A percentile compares a stretch with the other conserved stretches of the same genome.
phyloP scores from a whole-genome alignment of 2,329 filamentous ascomycete genomes.

The Nakataea oryzae region DNA sequence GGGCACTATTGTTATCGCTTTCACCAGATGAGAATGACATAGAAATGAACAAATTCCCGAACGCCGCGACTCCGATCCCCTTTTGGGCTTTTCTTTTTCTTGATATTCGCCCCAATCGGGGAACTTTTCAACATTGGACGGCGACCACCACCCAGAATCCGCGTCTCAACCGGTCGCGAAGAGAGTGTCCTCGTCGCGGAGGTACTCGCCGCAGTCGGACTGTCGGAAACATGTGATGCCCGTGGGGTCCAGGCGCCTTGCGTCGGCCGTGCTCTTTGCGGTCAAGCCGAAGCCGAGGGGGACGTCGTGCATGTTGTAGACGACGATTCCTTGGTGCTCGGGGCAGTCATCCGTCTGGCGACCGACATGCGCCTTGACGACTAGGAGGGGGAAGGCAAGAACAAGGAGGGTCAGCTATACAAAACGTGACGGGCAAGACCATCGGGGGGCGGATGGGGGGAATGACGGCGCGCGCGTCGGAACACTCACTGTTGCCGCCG shows the following conservation, averaged over 20 bases:
- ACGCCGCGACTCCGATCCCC: neutral
- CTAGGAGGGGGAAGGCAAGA: constrained; percentile 11
- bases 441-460: no score
- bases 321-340: constrained; percentile 83
- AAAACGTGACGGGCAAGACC: neutral
- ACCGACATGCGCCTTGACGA: constrained; percentile 62
- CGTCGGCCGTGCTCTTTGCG: constrained; percentile 76
- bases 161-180: constrained; percentile 45
- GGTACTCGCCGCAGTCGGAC: constrained; percentile 87
- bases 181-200: constrained; percentile 68
- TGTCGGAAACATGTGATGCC: constrained; percentile 84
- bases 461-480: neutral
- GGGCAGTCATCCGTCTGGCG: constrained; percentile 86
- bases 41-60: neutral
- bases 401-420: neutral
- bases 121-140: neutral
- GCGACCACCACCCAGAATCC: no score
- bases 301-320: constrained; percentile 86
- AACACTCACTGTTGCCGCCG: constrained; percentile 54
- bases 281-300: constrained; percentile 91
- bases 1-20: neutral
- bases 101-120: neutral
- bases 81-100: neutral
- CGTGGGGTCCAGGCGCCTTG: constrained; percentile 77
- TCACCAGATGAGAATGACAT: neutral